phyloP scores from a whole-genome alignment of 148 eudicot species.

The Pharnaceum exiguum region DNA sequence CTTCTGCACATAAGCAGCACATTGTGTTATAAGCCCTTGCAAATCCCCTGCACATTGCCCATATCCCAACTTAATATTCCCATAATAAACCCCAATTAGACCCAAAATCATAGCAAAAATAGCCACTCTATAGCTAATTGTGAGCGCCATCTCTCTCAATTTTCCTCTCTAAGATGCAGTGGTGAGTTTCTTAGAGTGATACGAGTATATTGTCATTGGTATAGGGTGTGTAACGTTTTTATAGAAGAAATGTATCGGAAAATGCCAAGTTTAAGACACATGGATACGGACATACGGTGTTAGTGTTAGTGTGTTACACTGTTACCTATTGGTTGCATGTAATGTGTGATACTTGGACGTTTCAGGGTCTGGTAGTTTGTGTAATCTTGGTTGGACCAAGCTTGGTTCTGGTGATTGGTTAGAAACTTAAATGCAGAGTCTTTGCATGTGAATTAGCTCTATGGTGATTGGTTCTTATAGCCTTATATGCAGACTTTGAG shows the following conservation, averaged over 20 bases:
- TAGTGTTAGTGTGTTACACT: too few relatives aligned
- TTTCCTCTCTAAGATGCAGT: neutral
- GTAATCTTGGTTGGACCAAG: neutral
- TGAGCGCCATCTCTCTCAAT: neutral
- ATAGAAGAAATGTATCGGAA: neutral
- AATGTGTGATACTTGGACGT: neutral
- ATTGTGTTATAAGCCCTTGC: conserved; percentile 30
- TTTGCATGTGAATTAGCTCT: neutral
- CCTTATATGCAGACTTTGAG: neutral
- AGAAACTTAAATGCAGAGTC: neutral
- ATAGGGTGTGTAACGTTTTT: neutral
- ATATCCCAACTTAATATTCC: conserved; percentile 1
- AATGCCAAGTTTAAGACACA: neutral
- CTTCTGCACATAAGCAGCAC: conserved; percentile 32
- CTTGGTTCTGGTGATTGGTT: neutral
- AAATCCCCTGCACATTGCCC: conserved; percentile 50
- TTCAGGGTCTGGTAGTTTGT: neutral
- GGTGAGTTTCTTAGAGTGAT: too few relatives aligned
- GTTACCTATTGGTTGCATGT: neutral
- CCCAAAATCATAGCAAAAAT: neutral
- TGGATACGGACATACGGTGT: too few relatives aligned
- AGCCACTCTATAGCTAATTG: neutral
- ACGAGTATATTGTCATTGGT: too few relatives aligned
- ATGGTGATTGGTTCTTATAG: neutral
- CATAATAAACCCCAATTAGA: neutral